Evolutionary conservation across 208 protist species (phyloP), one percentile per base, ranked within the genome.

Genomic region (Porcisia hertigi): DNA sequence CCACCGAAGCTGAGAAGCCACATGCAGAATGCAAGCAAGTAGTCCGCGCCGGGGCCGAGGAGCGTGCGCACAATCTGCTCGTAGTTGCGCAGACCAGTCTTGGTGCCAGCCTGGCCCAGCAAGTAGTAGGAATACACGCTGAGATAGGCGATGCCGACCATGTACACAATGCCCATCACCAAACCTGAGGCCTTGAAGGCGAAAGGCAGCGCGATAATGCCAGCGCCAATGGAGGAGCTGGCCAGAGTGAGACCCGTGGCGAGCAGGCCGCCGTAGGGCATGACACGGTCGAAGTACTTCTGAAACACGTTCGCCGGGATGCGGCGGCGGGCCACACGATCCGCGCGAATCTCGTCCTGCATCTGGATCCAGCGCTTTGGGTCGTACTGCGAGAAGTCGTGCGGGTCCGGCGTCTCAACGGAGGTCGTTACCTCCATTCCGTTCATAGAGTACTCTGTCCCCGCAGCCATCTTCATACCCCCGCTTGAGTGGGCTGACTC

Each of bases 81-180:
- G 67, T 84, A 95, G 62, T 55, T 88, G 18, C 75, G 71, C 39
- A 82, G 57, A 23, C 84, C 82, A 9, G 82, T 91, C 60, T 70
- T 77, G 47, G 90, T 75, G 0, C 54, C 73, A 1, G 59, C 84
- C 47, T 76, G 53, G n/a, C 76, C 84, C 20, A 95, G 80, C 30
- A 90, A 79, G 30, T 79, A 75, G 58, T 92, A 83, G 16, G 91
- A 91, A 75, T 86, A 95, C 20, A 92, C 71, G 8, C 83, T 93
- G 34, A 88, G 53, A 41, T 81, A 52, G 54, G 75, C 71, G 34
- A 91, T 79, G 36, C 78, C 39, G 5, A 78, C 63, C 72, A 83
- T 73, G 54, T 83, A 78, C 34, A 78, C 69, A 55, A 86, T 53
- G 14, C 72, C 81, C 75, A 92, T 84, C 20, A 86, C 66, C 5